Evolutionary conservation across 345 rosid genomes (phyloP), one percentile per base, ranked within the genome.

Genomic region (Eucalyptus pauciflora): DNA sequence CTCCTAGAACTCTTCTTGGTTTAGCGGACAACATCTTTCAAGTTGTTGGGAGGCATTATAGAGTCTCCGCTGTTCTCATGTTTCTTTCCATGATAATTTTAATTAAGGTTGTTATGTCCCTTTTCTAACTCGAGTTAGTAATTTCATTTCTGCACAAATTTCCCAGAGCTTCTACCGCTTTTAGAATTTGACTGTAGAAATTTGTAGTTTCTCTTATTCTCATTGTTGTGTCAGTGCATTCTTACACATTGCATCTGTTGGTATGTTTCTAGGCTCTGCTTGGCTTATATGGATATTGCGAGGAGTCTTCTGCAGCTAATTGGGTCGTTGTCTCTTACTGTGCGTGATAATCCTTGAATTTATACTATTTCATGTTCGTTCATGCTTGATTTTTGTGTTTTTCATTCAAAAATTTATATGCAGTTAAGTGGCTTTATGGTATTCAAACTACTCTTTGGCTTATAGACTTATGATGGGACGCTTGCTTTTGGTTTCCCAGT

Each of bases 221-320:
- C 54, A n/a, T 41, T 33, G 43, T 10, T 33, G 48, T 50, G 50
- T 50, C 31, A 45, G 45, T 52, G 45, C 29, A 83, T 87, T 79
- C 89, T 85, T 89, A 91, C 49, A 86, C 51, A 64, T 60, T 88
- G 89, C 41, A 76, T 85, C 88, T 86, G 54, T 79, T 91, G 80
- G 4, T 71, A 58, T 24, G 86, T 89, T 46, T 88, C 41, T 89
- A 97, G 99, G 94, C 90, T 93, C 31, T 96, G 94, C 89, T 58
- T 91, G 92, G 93, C 95, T 85, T 94, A 95, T 90, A 29, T 95
- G 95, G 97, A 94, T 91, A 95, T 94, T 86, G 93, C 94, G 48
- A 93, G 97, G 97, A 91, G 88, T 86, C 96, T 96, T 88, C 89
- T 92, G 93, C 93, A 95, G 81, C 92, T 91, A 92, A 94, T 94